phyloP scores from a whole-genome alignment of 768 basidiomycete genomes.

The Mycena polygramma region DNA sequence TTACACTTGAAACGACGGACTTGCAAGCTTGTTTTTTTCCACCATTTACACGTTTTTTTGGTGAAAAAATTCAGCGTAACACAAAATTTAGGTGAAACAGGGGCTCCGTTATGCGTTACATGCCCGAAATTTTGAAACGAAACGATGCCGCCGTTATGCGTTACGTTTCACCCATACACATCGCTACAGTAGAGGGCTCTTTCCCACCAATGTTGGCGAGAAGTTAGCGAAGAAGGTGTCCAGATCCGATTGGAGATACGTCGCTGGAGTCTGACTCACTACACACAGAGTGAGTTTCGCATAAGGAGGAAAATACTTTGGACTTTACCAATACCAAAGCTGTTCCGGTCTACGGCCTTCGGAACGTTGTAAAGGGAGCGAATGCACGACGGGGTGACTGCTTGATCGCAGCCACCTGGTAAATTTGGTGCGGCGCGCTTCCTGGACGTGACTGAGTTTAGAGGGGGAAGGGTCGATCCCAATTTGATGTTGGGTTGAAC shows the following conservation, averaged over 20 bases:
- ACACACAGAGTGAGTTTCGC: background rate
- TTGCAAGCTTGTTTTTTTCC: too few relatives aligned
- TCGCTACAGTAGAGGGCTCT: conserved; percentile 53
- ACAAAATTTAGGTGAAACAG: too few relatives aligned
- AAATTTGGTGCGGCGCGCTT: conserved; percentile 32
- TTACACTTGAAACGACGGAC: too few relatives aligned
- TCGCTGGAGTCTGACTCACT: conserved; percentile 61
- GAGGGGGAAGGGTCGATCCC: background rate
- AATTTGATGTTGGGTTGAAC: conserved; percentile 46
- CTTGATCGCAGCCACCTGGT: conserved; percentile 40
- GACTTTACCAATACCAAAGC: conserved; percentile 47
- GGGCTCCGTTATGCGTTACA: too few relatives aligned
- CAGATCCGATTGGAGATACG: conserved; percentile 57
- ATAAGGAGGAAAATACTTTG: background rate
- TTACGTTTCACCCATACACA: too few relatives aligned
- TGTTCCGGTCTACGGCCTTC: conserved; percentile 44
- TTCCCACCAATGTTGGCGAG: conserved; percentile 53
- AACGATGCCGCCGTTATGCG: too few relatives aligned
- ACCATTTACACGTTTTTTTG: too few relatives aligned
- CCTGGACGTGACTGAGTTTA: background rate
- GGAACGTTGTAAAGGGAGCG: conserved; percentile 51
- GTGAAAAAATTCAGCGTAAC: too few relatives aligned
- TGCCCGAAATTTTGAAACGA: too few relatives aligned
- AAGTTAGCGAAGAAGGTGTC: conserved; percentile 59
- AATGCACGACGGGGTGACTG: conserved; percentile 47